Evolutionary conservation across 179 eudicot genomes (phyloP), one percentile per base, ranked within the genome.

Genomic region (Patellifolia procumbens): DNA sequence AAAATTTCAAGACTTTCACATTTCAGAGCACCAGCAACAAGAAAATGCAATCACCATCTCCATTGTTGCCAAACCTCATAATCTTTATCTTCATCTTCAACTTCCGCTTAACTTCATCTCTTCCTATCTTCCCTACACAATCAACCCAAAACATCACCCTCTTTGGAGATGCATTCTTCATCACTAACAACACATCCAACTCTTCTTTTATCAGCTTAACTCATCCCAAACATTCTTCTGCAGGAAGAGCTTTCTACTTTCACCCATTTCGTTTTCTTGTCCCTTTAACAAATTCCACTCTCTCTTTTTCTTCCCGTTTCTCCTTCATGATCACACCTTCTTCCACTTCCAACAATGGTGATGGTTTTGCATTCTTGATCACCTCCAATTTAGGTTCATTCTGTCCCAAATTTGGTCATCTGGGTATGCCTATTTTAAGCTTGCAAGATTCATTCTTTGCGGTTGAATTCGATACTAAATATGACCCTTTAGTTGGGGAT

Each of bases 381-480:
- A 72, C 89, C 5, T 88, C 90, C 0, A 75, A 81, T 42, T n/a
- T 70, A 0, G 79, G 65, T 1, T 80, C 81, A 7, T 73, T 72
- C 19, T 68, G 61, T 24, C 55, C 60, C 4, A 66, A 63, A 2
- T 72, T 68, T 16, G 89, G 89, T 2, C 80, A 66, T 62, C 74
- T 91, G 86, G 93, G 97, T 35, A 87, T 91, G 29, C 92, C 91
- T 12, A 73, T 77, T 7, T 45, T 70, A 19, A 17, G 61, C 20
- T 34, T 55, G 22, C 77, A 82, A 43, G 89, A 87, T 52, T 80
- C 87, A 2, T 91, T 82, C 19, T 37, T 91, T 0, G 91, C 97
- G 0, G 87, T 90, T 5, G 94, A 91, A 60, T 91, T 91, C 42
- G 97, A 91, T 76, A 91, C 91, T 0, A 83, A 74, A 42, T 82